Evolutionary conservation across 225 moss, liverwort and hornwort species (phyloP).

Genomic region (Marchantia polymorpha): DNA sequence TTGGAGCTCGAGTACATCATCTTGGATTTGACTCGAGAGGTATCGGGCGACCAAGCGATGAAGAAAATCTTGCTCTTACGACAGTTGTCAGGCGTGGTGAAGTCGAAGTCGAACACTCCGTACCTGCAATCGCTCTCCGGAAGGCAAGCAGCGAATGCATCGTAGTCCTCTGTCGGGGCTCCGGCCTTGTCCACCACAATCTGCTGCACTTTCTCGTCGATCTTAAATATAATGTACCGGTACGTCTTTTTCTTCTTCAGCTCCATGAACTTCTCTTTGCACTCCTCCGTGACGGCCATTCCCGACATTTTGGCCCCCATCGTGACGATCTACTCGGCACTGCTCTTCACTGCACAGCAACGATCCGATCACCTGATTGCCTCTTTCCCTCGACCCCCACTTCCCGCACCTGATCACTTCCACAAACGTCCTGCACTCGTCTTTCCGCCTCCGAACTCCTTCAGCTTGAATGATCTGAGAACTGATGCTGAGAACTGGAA

Average conservation of each 20-base stretch:
- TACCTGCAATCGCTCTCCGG: slow-evolving; percentile 83
- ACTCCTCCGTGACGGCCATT: slow-evolving; percentile 89
- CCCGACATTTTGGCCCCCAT: slow-evolving; percentile 90
- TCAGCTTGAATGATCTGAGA: not conserved
- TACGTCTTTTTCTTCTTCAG: slow-evolving; percentile 82
- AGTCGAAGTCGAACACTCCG: slow-evolving; percentile 89
- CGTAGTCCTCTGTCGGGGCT: slow-evolving; percentile 65
- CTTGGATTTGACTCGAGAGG: slow-evolving; percentile 75
- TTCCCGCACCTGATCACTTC: not conserved
- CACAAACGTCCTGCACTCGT: not conserved
- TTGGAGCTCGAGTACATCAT: slow-evolving; percentile 98
- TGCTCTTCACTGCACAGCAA: not conserved
- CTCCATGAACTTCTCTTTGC: slow-evolving; percentile 87
- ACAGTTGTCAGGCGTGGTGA: slow-evolving; percentile 76
- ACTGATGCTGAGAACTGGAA: not conserved
- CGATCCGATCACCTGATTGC: not conserved
- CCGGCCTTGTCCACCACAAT: slow-evolving; percentile 78
- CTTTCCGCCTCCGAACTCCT: not conserved
- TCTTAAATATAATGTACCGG: slow-evolving; percentile 84
- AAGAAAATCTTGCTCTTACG: slow-evolving; percentile 99
- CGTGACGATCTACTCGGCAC: not conserved
- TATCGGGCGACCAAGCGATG: slow-evolving; percentile 84
- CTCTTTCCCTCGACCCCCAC: not conserved
- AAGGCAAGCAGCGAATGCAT: slow-evolving; percentile 64
- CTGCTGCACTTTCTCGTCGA: slow-evolving; percentile 86